These are phyloP conservation scores for Trypanosomatidae sp. DNA, from an alignment of 208 protist genomes.

Conservation along the genomic window DNA sequence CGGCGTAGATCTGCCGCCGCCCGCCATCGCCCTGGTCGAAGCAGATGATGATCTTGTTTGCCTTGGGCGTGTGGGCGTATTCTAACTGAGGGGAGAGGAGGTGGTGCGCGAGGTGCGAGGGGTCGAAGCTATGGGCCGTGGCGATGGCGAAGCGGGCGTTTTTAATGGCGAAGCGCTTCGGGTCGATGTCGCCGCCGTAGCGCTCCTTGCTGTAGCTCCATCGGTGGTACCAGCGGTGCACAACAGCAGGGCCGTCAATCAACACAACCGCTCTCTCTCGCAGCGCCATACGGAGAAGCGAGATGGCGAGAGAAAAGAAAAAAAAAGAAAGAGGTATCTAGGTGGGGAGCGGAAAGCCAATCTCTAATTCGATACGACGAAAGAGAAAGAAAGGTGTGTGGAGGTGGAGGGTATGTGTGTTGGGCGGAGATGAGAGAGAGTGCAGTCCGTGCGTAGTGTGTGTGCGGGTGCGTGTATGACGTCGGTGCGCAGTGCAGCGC, in stretches of 20 bases:
- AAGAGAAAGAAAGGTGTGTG: too few species aligned
- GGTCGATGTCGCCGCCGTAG: slow-evolving; percentile 46
- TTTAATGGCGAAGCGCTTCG: slow-evolving; percentile 78
- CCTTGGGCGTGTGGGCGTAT: slow-evolving; percentile 84
- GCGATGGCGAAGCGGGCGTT: slow-evolving; percentile 82
- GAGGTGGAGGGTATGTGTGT: too few species aligned
- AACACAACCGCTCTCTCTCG: slow-evolving; percentile 76
- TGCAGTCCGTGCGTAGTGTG: too few species aligned
- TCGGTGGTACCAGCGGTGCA: slow-evolving; percentile 91
- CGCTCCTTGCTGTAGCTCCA: slow-evolving; percentile 71
- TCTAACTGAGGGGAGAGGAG: slow-evolving; percentile 85
- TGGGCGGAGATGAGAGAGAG: too few species aligned
- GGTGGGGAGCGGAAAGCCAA: too few species aligned
- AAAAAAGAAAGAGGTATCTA: too few species aligned
- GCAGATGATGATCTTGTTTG: slow-evolving; percentile 86
- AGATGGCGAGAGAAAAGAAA: too few species aligned
- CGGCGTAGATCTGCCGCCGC: slow-evolving; percentile 60
- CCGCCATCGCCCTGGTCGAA: slow-evolving; percentile 91
- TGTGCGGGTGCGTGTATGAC: too few species aligned
- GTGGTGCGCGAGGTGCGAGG: slow-evolving; percentile 74
- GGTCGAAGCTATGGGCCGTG: slow-evolving; percentile 87
- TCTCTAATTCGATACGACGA: too few species aligned
- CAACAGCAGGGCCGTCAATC: slow-evolving; percentile 81
- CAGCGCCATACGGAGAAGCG: slow-evolving; percentile 34
- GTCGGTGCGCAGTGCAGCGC: too few species aligned